Evolutionary conservation across 2,329 filamentous ascomycete genomes (phyloP).

Genomic region (Geosmithia morbida): DNA sequence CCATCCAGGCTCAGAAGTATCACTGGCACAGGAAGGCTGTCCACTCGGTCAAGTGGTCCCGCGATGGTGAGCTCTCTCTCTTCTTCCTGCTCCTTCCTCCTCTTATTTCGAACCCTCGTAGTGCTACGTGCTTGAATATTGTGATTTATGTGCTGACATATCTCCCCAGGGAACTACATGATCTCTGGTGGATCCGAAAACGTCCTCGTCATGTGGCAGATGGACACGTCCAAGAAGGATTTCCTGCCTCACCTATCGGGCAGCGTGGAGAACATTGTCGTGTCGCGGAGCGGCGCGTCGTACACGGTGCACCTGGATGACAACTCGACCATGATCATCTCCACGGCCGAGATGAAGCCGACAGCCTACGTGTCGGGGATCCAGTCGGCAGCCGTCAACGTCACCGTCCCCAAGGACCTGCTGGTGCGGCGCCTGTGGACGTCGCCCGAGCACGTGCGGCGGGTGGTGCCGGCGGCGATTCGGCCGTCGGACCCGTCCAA

Average conservation of each 20-base stretch:
- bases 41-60: conserved; percentile 77
- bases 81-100: no score
- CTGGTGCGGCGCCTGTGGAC: conserved; percentile 37
- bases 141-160: conserved; percentile 13
- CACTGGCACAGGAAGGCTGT: conserved; percentile 90
- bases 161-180: conserved; percentile 63
- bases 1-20: conserved; percentile 47
- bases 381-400: conserved; percentile 45
- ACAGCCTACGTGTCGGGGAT: conserved; percentile 74
- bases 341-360: conserved; percentile 77
- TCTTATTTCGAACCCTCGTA: neutral
- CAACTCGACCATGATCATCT: conserved; percentile 83
- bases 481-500: conserved; percentile 48
- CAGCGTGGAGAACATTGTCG: conserved; percentile 67
- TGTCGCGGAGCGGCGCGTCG: conserved; percentile 65
- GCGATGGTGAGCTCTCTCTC: conserved; percentile 50
- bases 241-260: conserved; percentile 84
- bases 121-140: no score
- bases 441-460: conserved; percentile 23
- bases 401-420: conserved; percentile 33
- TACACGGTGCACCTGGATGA: conserved; percentile 81
- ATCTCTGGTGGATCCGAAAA: conserved; percentile 88
- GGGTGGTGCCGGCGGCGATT: conserved; percentile 44
- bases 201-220: conserved; percentile 81
- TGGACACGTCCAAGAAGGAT: conserved; percentile 71